These are phyloP conservation scores for Davidsoniella neocaledoniae DNA, from an alignment of 2,329 filamentous ascomycete species.

Conservation along the genomic window DNA sequence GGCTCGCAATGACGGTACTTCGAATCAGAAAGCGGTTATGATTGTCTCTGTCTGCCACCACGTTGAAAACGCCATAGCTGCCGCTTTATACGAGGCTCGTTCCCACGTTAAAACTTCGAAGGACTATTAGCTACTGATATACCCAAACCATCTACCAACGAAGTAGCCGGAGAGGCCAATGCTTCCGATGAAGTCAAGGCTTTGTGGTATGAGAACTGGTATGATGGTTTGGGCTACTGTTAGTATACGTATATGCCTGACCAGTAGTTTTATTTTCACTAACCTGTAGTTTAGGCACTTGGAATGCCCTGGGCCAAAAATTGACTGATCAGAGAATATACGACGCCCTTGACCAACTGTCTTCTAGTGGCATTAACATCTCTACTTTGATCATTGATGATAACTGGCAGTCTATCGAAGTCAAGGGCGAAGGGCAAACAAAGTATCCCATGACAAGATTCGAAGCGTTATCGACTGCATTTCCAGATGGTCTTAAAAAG, in stretches of 20 bases:
- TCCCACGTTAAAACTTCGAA: constrained; percentile 21
- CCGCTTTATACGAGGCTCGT: constrained; percentile 77
- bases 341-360: constrained; percentile 53
- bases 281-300: constrained; percentile 41
- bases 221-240: constrained; percentile 86
- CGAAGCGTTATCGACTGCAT: constrained; percentile 64
- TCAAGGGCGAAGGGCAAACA: constrained; percentile 32
- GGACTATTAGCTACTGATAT: background rate
- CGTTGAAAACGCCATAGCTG: constrained; percentile 62
- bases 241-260: constrained; percentile 16
- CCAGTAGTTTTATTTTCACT: background rate
- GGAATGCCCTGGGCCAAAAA: constrained; percentile 78
- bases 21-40: constrained; percentile 39
- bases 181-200: constrained; percentile 31
- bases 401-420: constrained; percentile 73
- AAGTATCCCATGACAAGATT: constrained; percentile 61
- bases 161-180: background rate
- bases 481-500: constrained; percentile 62
- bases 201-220: constrained; percentile 73
- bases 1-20: constrained; percentile 49
- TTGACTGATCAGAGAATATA: constrained; percentile 69
- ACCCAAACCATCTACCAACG: background rate
- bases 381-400: constrained; percentile 89
- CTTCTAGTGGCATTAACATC: constrained; percentile 56
- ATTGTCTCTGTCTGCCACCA: constrained; percentile 54